Conservation (phyloP, 139 green algal genomes). For the Chlamydomonas sphaeroides region DNA sequence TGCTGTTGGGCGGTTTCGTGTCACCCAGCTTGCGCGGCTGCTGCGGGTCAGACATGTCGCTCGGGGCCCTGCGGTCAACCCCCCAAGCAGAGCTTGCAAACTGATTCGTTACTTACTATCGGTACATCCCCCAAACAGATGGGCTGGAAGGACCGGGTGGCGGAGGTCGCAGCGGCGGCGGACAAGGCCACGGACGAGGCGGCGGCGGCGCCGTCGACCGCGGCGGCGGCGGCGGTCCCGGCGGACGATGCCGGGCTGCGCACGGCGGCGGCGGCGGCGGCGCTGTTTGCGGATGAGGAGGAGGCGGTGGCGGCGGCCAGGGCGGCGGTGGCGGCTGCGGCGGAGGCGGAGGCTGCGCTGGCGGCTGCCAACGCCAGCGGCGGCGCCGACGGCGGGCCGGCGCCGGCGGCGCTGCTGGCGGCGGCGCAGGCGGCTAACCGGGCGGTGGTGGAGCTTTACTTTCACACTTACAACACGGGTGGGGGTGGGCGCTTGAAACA, state of each 20-base stretch:
- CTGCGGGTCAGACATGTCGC: no score
- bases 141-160: conserved; percentile 6
- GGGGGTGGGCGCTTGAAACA: no score
- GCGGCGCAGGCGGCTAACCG: conserved; percentile 31
- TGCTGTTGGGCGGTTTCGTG: no score
- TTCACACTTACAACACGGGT: conserved; percentile 42
- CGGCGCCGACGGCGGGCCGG: neutral
- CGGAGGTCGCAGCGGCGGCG: neutral
- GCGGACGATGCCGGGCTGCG: neutral
- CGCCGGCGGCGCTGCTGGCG: neutral
- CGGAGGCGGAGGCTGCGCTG: neutral
- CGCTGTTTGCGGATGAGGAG: neutral
- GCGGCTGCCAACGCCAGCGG: neutral
- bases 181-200: neutral
- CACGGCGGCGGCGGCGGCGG: conserved; percentile 10
- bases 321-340: conserved; percentile 2
- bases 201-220: neutral
- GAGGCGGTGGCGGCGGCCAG: neutral
- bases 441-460: conserved; percentile 32
- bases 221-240: neutral
- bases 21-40: no score
- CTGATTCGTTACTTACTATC: no score
- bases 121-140: no score
- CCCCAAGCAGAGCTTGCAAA: no score
- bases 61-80: no score